These are phyloP conservation scores for Torulaspora maleeae DNA, from an alignment of 805 yeast genomes.

Conservation along the genomic window DNA sequence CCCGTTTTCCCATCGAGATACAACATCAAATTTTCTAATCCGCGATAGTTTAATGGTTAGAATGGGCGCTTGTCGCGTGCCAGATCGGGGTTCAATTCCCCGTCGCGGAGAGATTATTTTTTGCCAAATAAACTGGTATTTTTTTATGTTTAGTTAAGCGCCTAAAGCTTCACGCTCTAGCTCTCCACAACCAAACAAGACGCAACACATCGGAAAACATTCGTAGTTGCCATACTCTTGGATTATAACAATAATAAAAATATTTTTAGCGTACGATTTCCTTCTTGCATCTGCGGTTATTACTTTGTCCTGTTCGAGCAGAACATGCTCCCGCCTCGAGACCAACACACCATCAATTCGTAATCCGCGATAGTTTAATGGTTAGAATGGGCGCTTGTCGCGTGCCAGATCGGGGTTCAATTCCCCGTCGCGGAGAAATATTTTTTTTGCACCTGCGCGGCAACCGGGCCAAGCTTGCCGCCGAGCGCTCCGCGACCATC, in stretches of 20 bases:
- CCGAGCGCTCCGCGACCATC: neutral
- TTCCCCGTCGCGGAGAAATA: constrained; percentile 20
- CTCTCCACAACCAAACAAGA: no score
- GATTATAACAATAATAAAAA: no score
- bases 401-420: constrained; percentile 29
- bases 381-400: constrained; percentile 26
- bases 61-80: constrained; percentile 29
- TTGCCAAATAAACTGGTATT: neutral
- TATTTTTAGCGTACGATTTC: no score
- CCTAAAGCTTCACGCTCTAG: neutral
- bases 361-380: constrained; percentile 17
- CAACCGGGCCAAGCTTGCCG: no score
- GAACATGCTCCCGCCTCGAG: no score
- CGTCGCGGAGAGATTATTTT: constrained; percentile 26
- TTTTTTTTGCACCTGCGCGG: neutral
- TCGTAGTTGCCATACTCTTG: no score
- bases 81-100: constrained; percentile 30
- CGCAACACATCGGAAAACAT: no score
- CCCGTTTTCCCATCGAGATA: no score
- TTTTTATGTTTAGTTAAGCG: neutral
- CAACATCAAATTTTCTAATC: constrained; percentile 6
- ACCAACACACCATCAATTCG: neutral
- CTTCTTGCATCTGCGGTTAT: no score
- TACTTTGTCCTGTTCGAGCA: no score
- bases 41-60: constrained; percentile 29